A percentile compares a stretch with the other conserved stretches of the same genome.
These are phyloP conservation scores for Pleurotus eryngii DNA, from an alignment of 768 basidiomycete species.

Conservation along the genomic window DNA sequence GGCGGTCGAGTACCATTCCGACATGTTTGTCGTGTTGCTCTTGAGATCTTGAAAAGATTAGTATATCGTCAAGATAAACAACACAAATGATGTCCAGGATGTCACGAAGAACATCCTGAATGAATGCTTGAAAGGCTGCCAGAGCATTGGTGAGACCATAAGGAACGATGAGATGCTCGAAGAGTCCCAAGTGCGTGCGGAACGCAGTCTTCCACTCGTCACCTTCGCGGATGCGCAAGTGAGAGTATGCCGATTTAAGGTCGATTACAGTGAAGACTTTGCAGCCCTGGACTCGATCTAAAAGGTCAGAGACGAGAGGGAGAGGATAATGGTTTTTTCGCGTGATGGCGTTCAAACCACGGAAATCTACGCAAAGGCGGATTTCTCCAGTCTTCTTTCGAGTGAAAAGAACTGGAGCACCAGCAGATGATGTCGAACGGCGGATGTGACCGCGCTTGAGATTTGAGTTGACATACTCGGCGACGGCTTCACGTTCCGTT, in stretches of 20 bases:
- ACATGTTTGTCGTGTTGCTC: conserved; percentile 43
- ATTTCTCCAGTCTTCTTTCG: conserved; percentile 30
- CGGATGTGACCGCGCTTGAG: conserved; percentile 34
- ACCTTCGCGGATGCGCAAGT: no score
- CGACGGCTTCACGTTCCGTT: conserved; percentile 21
- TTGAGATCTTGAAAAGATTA: conserved; percentile 31
- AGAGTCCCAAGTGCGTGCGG: conserved; percentile 17
- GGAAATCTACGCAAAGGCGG: conserved; percentile 28
- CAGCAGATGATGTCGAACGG: conserved; percentile 25
- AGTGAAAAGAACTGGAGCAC: conserved; percentile 31
- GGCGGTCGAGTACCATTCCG: conserved; percentile 26
- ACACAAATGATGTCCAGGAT: conserved; percentile 26
- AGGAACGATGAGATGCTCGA: background rate
- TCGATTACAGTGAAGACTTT: no score
- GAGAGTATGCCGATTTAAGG: no score
- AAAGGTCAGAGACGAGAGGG: no score
- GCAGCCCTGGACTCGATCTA: no score
- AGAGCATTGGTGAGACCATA: background rate
- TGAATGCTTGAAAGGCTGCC: background rate
- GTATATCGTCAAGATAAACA: conserved; percentile 34
- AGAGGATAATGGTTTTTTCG: no score
- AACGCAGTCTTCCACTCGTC: no score
- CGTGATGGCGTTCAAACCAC: conserved; percentile 14
- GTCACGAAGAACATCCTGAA: conserved; percentile 20
- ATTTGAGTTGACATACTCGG: conserved; percentile 15